A percentile compares a stretch with the other conserved stretches of the same genome.
Evolutionary conservation across 148 eudicot species (phyloP).

Genomic region (Camellia japonica): DNA sequence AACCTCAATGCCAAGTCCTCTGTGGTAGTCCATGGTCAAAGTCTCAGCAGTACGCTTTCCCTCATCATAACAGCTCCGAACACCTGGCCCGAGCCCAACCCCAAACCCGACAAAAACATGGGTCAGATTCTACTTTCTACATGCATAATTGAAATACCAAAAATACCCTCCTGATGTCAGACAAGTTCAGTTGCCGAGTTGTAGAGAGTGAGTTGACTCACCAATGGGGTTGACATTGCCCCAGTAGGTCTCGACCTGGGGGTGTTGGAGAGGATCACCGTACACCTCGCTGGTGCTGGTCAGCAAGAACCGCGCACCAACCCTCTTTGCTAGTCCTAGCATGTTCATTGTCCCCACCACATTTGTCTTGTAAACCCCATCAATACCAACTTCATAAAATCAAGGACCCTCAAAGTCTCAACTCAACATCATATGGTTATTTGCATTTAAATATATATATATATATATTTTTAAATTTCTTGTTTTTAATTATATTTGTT

Average conservation of each 20-base stretch:
- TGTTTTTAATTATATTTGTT: too few species aligned
- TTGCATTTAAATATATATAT: too few species aligned
- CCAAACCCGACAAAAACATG: neutral
- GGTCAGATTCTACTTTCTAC: neutral
- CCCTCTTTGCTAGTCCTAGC: conserved; percentile 88
- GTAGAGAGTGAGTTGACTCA: neutral
- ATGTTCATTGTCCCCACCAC: conserved; percentile 95
- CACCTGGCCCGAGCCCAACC: conserved; percentile 30
- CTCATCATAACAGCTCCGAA: conserved; percentile 63
- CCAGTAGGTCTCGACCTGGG: conserved; percentile 91
- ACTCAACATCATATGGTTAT: too few species aligned
- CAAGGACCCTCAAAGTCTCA: neutral
- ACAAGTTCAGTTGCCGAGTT: too few species aligned
- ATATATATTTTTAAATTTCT: too few species aligned
- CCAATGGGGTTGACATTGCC: conserved; percentile 78
- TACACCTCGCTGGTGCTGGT: conserved; percentile 97
- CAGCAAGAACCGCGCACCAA: conserved; percentile 83
- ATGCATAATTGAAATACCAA: neutral
- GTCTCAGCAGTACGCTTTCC: conserved; percentile 64
- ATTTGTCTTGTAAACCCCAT: conserved; percentile 69
- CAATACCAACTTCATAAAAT: neutral
- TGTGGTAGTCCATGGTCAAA: conserved; percentile 56
- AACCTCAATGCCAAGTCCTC: conserved; percentile 56
- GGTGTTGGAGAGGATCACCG: conserved; percentile 90
- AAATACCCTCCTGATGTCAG: neutral